These are phyloP conservation scores for Aureobasidium sp. DNA, from an alignment of 2,329 filamentous ascomycete genomes.

Conservation along the genomic window DNA sequence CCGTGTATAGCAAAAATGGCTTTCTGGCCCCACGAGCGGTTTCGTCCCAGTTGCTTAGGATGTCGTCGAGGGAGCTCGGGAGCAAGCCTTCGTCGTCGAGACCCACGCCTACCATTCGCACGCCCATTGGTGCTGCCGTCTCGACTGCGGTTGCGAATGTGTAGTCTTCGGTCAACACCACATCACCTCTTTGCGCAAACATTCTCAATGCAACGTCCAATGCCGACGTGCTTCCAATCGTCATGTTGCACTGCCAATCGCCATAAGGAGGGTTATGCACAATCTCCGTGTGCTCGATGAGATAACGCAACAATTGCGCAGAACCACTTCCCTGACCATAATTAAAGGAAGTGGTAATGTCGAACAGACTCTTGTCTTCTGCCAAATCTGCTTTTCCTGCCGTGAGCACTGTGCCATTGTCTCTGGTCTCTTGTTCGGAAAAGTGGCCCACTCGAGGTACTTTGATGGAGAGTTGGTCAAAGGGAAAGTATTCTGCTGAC, in stretches of 20 bases:
- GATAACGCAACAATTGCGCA: conserved; percentile 78
- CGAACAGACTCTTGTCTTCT: conserved; percentile 54
- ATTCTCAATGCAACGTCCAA: conserved; percentile 79
- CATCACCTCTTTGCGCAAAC: conserved; percentile 68
- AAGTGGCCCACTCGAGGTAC: conserved; percentile 64
- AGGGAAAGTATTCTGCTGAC: conserved; percentile 85
- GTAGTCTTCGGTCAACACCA: conserved; percentile 80
- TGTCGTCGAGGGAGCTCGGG: conserved; percentile 52
- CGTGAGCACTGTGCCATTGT: conserved; percentile 51
- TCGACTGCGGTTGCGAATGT: conserved; percentile 74
- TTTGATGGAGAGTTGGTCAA: conserved; percentile 67
- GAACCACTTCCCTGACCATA: conserved; percentile 84
- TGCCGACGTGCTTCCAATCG: conserved; percentile 75
- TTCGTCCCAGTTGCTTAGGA: conserved; percentile 59
- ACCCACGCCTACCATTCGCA: conserved; percentile 51
- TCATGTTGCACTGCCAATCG: conserved; percentile 82
- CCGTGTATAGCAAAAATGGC: conserved; percentile 61
- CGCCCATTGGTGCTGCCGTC: conserved; percentile 54
- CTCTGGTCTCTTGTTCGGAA: conserved; percentile 57
- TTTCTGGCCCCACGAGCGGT: conserved; percentile 50
- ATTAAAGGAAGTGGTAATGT: conserved; percentile 84
- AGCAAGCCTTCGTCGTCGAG: conserved; percentile 61
- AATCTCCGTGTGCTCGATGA: conserved; percentile 93
- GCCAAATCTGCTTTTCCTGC: conserved; percentile 79
- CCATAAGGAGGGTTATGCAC: conserved; percentile 78